A percentile compares a stretch with the other conserved stretches of the same genome.
Evolutionary conservation across 2,329 filamentous ascomycete species (phyloP).

Genomic region (Chaetomiaceae sp.): DNA sequence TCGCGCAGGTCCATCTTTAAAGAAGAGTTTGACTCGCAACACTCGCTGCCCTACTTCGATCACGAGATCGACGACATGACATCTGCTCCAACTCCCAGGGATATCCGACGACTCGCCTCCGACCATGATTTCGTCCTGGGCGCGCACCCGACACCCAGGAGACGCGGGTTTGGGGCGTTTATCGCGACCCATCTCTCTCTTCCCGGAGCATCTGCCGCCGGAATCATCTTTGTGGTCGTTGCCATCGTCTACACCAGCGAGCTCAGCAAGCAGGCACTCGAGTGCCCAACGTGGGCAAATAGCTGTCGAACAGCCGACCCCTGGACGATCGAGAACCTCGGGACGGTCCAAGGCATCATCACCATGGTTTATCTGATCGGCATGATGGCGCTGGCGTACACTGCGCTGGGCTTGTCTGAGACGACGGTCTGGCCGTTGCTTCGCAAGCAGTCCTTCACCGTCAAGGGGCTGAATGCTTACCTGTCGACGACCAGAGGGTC

Average conservation of each 20-base stretch:
- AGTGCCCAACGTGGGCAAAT: slow-evolving; percentile 24
- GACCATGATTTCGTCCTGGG: slow-evolving; percentile 24
- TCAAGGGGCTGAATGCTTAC: slow-evolving; percentile 22
- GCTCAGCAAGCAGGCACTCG: slow-evolving; percentile 19
- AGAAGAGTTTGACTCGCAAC: slow-evolving; percentile 22
- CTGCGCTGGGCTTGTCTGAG: slow-evolving; percentile 19
- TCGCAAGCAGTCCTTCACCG: slow-evolving; percentile 20
- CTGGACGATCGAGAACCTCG: slow-evolving; percentile 24
- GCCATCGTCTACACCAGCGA: slow-evolving; percentile 23
- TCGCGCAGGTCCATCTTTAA: slow-evolving; percentile 24
- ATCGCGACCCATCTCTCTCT: slow-evolving; percentile 22
- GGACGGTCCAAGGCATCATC: slow-evolving; percentile 25
- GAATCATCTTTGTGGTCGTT: slow-evolving; percentile 21
- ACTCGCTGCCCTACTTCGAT: slow-evolving; percentile 8
- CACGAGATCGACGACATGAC: slow-evolving; percentile 14
- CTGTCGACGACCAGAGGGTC: slow-evolving; percentile 21
- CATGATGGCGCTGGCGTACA: slow-evolving; percentile 19
- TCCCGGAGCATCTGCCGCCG: slow-evolving; percentile 14
- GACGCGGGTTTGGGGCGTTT: slow-evolving; percentile 22
- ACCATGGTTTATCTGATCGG: slow-evolving; percentile 25
- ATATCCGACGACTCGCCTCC: slow-evolving; percentile 23
- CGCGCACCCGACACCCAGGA: slow-evolving; percentile 15
- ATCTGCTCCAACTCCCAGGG: slow-evolving; percentile 20
- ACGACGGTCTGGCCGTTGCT: slow-evolving; percentile 24
- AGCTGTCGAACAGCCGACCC: slow-evolving; percentile 14